These are phyloP conservation scores for Alternaria sp. DNA, from an alignment of 2,329 filamentous ascomycete genomes.

Conservation along the genomic window DNA sequence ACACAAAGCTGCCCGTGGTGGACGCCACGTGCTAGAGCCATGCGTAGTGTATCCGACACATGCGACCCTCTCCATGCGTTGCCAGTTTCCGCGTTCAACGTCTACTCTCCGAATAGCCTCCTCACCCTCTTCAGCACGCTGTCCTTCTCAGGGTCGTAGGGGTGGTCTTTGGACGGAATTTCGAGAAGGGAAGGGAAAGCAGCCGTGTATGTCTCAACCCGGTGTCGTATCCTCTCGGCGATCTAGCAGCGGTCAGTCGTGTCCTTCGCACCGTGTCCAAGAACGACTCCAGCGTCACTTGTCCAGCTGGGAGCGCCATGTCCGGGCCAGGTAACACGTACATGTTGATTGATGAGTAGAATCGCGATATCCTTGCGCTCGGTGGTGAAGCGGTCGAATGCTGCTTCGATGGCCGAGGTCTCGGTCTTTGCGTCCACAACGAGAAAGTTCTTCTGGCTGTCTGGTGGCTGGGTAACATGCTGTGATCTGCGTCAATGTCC, in stretches of 20 bases:
- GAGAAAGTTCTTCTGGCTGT: slow-evolving; percentile 96
- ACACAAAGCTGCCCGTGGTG: background rate
- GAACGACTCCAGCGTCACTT: too few relatives aligned
- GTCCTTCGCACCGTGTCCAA: background rate
- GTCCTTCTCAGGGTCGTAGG: slow-evolving; percentile 98
- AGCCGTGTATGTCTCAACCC: slow-evolving; percentile 89
- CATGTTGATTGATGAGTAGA: slow-evolving; percentile 96
- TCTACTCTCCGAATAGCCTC: slow-evolving; percentile 75
- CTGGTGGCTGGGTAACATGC: slow-evolving; percentile 90
- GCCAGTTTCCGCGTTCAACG: background rate
- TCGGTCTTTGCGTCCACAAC: slow-evolving; percentile 96
- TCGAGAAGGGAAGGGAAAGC: slow-evolving; percentile 97
- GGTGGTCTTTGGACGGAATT: slow-evolving; percentile 98
- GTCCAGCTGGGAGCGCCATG: too few relatives aligned
- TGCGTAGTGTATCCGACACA: background rate
- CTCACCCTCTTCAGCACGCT: slow-evolving; percentile 90
- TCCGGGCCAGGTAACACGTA: slow-evolving; percentile 53
- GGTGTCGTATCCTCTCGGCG: slow-evolving; percentile 90
- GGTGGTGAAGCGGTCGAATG: slow-evolving; percentile 88
- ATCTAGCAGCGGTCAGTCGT: slow-evolving; percentile 64
- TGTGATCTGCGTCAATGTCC: slow-evolving; percentile 51
- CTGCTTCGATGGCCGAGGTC: slow-evolving; percentile 82
- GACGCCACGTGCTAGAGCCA: background rate
- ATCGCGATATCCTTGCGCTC: slow-evolving; percentile 97
- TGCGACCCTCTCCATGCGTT: background rate